Evolutionary conservation across 805 yeast genomes (phyloP), one percentile per base, ranked within the genome.

Genomic region (Kodamaea neixiangensis): DNA sequence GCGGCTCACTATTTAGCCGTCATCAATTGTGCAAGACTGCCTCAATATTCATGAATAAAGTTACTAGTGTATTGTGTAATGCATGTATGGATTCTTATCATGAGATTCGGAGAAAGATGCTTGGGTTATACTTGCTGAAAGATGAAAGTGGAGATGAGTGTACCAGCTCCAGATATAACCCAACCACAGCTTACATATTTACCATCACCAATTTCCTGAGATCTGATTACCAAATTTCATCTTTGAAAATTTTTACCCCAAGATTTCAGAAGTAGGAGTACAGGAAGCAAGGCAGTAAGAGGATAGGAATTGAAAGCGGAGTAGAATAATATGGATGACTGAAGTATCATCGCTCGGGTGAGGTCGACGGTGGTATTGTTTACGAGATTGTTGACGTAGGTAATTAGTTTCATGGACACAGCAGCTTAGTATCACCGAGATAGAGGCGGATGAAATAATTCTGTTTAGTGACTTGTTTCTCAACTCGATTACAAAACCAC

Each of bases 71-170:
- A 34, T 34, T 34, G 19, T 37, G 41, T 37, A 17, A 14, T 37
- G 41, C 41, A 37, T 37, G 21, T 37, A 37, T 15, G n/a, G 7
- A 34, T 13, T n/a, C 41, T 37, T 37, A 37, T 37, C 41, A 37
- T 37, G 41, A 37, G 41, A 37, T 37, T 37, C 41, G 41, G 41
- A 17, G 41, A 37, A 37, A 19, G 41, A 37, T 37, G 9, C 5
- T 37, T 14, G 17, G 41, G 41, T 17, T 37, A 37, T 37, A 14
- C 41, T 37, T 37, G 6, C 41, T n/a, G n/a, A n/a, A n/a, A n/a
- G n/a, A n/a, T n/a, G n/a, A n/a, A n/a, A n/a, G n/a, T n/a, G n/a
- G n/a, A n/a, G n/a, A n/a, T n/a, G n/a, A n/a, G n/a, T n/a, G n/a
- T n/a, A n/a, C n/a, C n/a, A n/a, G n/a, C n/a, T n/a, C n/a, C n/a